Percentiles rank a stretch among this genome's conserved stretches.
Evolutionary conservation across 371 early-diverging fungal species (phyloP).

Genomic region (Apophysomyces variabilis): DNA sequence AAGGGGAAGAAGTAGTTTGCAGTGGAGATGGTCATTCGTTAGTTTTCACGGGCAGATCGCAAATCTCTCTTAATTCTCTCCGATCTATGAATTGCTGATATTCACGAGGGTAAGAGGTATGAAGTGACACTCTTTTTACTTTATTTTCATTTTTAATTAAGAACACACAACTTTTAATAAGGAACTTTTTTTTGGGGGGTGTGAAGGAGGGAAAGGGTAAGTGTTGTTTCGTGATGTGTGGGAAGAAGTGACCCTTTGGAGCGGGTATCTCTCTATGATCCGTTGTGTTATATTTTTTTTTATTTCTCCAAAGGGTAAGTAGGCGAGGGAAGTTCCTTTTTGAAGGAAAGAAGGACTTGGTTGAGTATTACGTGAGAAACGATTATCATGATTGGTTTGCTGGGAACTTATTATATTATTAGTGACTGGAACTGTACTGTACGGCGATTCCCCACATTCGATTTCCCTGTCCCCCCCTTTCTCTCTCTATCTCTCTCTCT

Average conservation of each 20-base stretch:
- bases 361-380: conserved; percentile 2
- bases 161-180: no score
- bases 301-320: conserved; percentile 9
- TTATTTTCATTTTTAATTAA: no score
- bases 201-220: not conserved
- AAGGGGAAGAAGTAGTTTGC: not conserved
- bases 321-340: not conserved
- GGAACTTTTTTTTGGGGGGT: no score
- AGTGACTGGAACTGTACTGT: no score
- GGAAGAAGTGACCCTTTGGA: no score
- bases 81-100: no score
- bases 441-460: conserved; percentile 5
- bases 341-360: not conserved
- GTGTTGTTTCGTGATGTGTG: not conserved
- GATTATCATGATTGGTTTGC: conserved; percentile 1
- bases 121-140: no score
- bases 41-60: not conserved
- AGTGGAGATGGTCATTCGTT: not conserved
- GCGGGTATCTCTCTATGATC: no score
- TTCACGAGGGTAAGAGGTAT: no score
- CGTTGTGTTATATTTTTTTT: not conserved
- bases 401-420: not conserved
- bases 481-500: no score
- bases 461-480: not conserved
- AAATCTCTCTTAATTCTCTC: no score